phyloP scores from a whole-genome alignment of 202 grass and related monocot genomes.

The Cymbopogon flexuosus region DNA sequence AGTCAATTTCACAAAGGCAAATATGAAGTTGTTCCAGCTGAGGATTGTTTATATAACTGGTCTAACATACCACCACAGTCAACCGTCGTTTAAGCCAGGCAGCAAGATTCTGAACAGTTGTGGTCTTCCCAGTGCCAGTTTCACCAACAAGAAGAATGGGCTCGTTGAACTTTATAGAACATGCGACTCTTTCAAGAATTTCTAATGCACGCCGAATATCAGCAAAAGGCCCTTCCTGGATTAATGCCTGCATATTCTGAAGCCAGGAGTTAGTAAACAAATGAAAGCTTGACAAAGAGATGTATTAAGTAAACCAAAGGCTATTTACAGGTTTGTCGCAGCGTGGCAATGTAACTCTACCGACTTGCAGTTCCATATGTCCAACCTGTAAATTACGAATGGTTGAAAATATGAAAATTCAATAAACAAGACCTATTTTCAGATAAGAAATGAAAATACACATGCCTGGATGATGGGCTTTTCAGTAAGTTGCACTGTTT shows the following conservation, averaged over 20 bases:
- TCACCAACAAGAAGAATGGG: conserved; percentile 98
- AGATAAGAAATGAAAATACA: conserved; percentile 10
- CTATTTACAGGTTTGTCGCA: conserved; percentile 45
- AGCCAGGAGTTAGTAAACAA: conserved; percentile 24
- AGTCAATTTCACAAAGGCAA: neutral
- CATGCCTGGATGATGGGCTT: conserved; percentile 79
- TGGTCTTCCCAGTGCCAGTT: conserved; percentile 95
- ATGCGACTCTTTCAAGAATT: conserved; percentile 80
- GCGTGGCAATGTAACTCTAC: conserved; percentile 64
- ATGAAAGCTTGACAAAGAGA: neutral
- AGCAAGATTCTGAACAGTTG: conserved; percentile 80
- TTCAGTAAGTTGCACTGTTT: conserved; percentile 36
- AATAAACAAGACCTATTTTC: conserved; percentile 11
- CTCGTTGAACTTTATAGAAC: conserved; percentile 83
- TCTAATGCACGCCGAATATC: conserved; percentile 60
- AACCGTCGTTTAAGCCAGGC: conserved; percentile 67
- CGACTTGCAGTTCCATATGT: conserved; percentile 60
- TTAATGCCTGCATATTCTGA: conserved; percentile 42
- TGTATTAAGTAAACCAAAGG: neutral
- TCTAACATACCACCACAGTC: conserved; percentile 73
- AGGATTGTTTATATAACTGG: neutral
- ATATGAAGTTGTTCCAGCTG: conserved; percentile 1
- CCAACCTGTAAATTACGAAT: conserved; percentile 48
- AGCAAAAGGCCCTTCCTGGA: conserved; percentile 70
- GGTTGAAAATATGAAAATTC: conserved; percentile 13